phyloP scores from a whole-genome alignment of 192 early-diverging fungal genomes.

The Coemansia asiatica region DNA sequence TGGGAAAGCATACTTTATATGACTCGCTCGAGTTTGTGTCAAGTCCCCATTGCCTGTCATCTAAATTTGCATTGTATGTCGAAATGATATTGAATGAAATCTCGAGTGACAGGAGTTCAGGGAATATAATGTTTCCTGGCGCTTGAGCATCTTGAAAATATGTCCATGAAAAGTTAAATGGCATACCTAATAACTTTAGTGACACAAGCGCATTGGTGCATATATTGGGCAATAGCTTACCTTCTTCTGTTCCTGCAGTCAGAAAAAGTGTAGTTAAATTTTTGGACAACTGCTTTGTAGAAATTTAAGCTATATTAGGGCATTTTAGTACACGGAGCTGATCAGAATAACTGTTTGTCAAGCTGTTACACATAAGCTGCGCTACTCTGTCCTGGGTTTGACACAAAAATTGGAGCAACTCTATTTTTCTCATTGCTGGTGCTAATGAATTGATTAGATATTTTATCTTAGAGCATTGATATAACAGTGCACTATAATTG shows the following conservation, averaged over 20 bases:
- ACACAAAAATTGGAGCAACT: too few species aligned
- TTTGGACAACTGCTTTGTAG: too few species aligned
- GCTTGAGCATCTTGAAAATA: neutral
- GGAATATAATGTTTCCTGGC: neutral
- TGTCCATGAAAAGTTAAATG: constrained; percentile 1
- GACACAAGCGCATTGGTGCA: neutral
- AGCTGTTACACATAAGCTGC: too few species aligned
- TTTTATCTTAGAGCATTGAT: too few species aligned
- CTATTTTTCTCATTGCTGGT: too few species aligned
- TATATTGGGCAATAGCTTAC: neutral
- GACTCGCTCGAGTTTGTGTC: neutral
- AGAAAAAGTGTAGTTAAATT: too few species aligned
- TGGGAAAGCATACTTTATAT: neutral
- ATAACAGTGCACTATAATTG: too few species aligned
- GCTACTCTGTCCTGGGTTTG: too few species aligned
- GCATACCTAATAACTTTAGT: neutral
- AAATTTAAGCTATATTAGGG: too few species aligned
- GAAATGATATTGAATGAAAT: neutral
- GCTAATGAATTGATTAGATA: too few species aligned
- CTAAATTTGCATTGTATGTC: neutral
- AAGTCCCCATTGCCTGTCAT: neutral
- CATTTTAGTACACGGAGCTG: too few species aligned
- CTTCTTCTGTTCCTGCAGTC: neutral
- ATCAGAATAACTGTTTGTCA: too few species aligned
- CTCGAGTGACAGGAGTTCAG: neutral